Percentiles rank a stretch among this genome's conserved stretches.
These are phyloP conservation scores for Phyllosticta citriasiana DNA, from an alignment of 2,329 filamentous ascomycete species.

Conservation along the genomic window DNA sequence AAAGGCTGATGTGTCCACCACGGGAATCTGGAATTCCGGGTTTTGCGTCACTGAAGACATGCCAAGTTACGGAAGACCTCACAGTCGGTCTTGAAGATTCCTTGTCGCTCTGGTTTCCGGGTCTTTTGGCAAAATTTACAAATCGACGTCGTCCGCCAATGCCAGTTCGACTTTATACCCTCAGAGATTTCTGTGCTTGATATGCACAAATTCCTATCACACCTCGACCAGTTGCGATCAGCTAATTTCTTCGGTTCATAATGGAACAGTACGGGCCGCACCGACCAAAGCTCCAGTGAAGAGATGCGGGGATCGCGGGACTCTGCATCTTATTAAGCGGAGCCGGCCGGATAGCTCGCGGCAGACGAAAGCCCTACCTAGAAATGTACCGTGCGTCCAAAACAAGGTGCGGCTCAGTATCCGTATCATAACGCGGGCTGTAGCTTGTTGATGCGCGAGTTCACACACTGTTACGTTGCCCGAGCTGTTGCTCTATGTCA, in stretches of 20 bases:
- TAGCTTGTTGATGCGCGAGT: no score
- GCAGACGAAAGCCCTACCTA: not conserved
- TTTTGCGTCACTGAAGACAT: not conserved
- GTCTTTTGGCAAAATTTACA: not conserved
- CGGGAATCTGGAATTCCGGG: conserved; percentile 1
- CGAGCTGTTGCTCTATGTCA: no score
- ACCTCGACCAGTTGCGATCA: not conserved
- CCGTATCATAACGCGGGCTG: no score
- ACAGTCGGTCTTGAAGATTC: not conserved
- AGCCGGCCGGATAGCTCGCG: not conserved
- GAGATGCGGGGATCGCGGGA: not conserved
- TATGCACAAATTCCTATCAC: no score
- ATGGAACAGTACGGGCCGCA: not conserved
- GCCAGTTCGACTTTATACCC: not conserved
- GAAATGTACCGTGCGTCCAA: not conserved
- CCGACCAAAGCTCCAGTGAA: not conserved
- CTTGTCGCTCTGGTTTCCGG: not conserved
- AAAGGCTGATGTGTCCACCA: conserved; percentile 1
- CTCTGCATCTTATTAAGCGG: not conserved
- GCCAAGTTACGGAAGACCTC: not conserved
- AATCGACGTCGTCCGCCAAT: not conserved
- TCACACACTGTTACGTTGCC: no score
- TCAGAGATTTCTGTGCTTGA: no score
- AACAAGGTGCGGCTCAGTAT: not conserved
- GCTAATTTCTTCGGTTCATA: not conserved